Base-by-base conservation (phyloP, 768 basidiomycete species). In the Postia placenta region DNA sequence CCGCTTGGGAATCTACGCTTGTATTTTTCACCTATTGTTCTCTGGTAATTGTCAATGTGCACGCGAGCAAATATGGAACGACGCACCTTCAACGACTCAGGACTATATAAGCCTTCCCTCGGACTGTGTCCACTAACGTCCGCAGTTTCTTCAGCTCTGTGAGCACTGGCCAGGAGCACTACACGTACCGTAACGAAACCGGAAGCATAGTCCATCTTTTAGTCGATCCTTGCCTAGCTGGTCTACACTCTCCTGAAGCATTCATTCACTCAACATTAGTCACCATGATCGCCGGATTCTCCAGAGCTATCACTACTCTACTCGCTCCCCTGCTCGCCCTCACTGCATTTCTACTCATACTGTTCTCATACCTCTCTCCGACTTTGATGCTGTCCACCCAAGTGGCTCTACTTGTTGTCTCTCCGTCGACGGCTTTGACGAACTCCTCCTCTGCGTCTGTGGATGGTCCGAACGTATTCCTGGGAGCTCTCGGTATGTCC, bases 281-380 rank as follows among this genome's bases (percentile, higher is more conserved):
- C 58, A 71, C 45, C 57, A 91, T 89, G 88, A 80, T 90, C 59
- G 69, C 80, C 52, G 76, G 78, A 55, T 72, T 87, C 36, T 83
- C 85, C 12, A 87, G 81, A 72, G 75, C 77, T 48, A 69, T 79
- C 55, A 81, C 76, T 46, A 70, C 85, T 45, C 87, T 83, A 60
- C 72, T 90, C 45, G 74, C 85, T 1, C 84, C 85, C 20, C 20
- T 86, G 4, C 67, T 90, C 42, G 74, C 79, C 52, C 67, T 89
- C 37, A 79, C 86, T 4, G 76, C 85, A 9, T 67, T 85, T 42
- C 56, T 90, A 27, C 78, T 91, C 36, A 70, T 79, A 3, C 60
- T 87, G 2, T 78, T 91, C 53, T 75, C 81, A 3, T 86, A 78
- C 53, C 67, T 87, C n/a, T 77, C 88, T 0, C 88, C 88, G 0